A percentile compares a stretch with the other conserved stretches of the same genome.
phyloP scores from a whole-genome alignment of 192 early-diverging fungal genomes.

The Entomortierella beljakovae region DNA sequence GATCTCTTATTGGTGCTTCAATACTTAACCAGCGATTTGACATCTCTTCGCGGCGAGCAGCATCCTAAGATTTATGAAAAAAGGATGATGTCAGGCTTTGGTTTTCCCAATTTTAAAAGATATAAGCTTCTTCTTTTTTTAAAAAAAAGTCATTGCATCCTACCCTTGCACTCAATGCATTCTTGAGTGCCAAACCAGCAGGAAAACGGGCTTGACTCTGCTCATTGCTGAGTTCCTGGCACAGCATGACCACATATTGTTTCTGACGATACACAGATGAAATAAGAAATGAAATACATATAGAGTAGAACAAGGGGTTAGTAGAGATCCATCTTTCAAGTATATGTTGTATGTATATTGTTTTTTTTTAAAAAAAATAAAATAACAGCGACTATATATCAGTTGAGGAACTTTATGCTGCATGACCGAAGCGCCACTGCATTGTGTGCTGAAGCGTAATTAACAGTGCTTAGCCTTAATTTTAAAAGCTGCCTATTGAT shows the following conservation, averaged over 20 bases:
- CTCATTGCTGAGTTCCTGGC: slow-evolving; percentile 88
- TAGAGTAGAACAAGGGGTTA: not conserved
- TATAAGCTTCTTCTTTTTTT: no score
- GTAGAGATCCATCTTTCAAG: no score
- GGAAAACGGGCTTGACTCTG: slow-evolving; percentile 71
- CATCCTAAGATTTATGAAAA: slow-evolving; percentile 54
- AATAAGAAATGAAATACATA: not conserved
- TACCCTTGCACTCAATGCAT: slow-evolving; percentile 90
- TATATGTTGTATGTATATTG: no score
- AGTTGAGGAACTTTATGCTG: not conserved
- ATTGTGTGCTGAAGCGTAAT: not conserved
- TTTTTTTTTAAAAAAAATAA: slow-evolving; percentile 61
- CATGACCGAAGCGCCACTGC: slow-evolving; percentile 2
- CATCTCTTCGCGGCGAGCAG: slow-evolving; percentile 64
- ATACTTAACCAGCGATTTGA: slow-evolving; percentile 74
- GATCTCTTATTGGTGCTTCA: slow-evolving; percentile 63
- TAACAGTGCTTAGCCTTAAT: no score
- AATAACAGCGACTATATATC: slow-evolving; percentile 67
- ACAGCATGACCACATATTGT: slow-evolving; percentile 74
- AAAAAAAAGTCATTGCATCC: not conserved
- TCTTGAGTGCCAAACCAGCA: slow-evolving; percentile 95
- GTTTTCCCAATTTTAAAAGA: no score
- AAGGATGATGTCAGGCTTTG: not conserved
- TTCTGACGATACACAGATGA: slow-evolving; percentile 56
- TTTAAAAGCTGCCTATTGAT: no score